These are phyloP conservation scores for maize (Zea mays) DNA, from an alignment of 176 grass and related monocot species.

Conservation along the genomic window Zm-B73-REFERENCE-NAM-5.0 NC_050104.1:22252001-22252500, in stretches of 20 bases:
- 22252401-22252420: not conserved
- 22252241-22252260: not conserved
- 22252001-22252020: slow-evolving; percentile 99
- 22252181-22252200: slow-evolving; percentile 29
- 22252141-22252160: slow-evolving; percentile 98
- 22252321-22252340: not conserved
- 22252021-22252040: slow-evolving; percentile 88
- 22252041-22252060: slow-evolving; percentile 62
- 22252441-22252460: not conserved
- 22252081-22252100: slow-evolving; percentile 4
- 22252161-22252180: slow-evolving; percentile 64
- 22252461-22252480: not conserved
- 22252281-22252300: not conserved
- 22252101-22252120: slow-evolving; percentile 15
- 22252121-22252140: slow-evolving; percentile 86
- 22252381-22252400: not conserved
- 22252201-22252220: not conserved
- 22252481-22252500: not conserved
- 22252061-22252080: slow-evolving; percentile 23
- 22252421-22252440: not conserved
- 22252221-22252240: not conserved
- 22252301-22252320: not conserved
- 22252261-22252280: not conserved
- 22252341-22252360: not conserved
- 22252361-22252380: not conserved